These are phyloP conservation scores for Adansonia grandidieri DNA, from an alignment of 441 rosid species.

Conservation along the genomic window DNA sequence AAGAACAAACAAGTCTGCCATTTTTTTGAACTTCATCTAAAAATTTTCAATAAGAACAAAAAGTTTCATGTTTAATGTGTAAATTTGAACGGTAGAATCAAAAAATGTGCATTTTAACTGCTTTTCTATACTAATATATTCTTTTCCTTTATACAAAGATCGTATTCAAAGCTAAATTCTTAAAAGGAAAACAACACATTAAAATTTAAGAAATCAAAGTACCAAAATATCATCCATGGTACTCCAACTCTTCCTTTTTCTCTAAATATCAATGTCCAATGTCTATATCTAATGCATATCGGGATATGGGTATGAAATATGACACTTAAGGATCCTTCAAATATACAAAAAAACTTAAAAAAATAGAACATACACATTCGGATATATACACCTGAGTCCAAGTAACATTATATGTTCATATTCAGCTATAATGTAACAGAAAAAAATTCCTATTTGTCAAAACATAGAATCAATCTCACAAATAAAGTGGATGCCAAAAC, in stretches of 20 bases:
- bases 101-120: neutral
- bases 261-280: too few species aligned
- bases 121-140: too few species aligned
- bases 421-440: neutral
- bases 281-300: too few species aligned
- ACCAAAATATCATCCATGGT: neutral
- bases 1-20: neutral
- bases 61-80: too few species aligned
- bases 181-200: neutral
- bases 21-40: neutral
- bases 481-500: neutral
- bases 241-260: too few species aligned
- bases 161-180: neutral
- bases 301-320: too few species aligned
- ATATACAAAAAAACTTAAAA: too few species aligned
- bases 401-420: neutral
- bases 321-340: too few species aligned
- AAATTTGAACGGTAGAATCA: neutral
- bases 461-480: neutral
- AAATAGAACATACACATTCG: too few species aligned
- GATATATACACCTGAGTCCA: neutral
- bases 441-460: neutral
- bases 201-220: neutral
- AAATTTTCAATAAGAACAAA: neutral
- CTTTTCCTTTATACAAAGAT: neutral